A percentile compares a stretch with the other conserved stretches of the same genome.
These are phyloP conservation scores for Ascochyta koolunga DNA, from an alignment of 2,329 filamentous ascomycete genomes.

Conservation along the genomic window DNA sequence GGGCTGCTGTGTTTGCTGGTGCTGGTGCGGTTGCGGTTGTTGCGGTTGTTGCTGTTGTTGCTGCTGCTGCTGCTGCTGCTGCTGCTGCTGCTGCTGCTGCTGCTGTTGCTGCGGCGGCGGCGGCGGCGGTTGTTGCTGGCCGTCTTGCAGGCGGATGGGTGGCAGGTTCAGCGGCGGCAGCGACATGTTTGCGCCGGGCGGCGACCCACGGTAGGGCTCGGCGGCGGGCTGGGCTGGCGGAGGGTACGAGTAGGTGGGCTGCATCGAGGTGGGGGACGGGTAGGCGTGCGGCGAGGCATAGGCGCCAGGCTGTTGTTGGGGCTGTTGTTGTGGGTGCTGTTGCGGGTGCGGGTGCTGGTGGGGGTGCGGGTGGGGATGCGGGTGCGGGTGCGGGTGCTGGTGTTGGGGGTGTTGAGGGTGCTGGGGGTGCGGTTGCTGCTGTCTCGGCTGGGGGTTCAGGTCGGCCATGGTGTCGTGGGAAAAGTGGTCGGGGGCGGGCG, in stretches of 20 bases:
- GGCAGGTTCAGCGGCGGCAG: constrained; percentile 57
- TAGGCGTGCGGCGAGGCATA: constrained; percentile 58
- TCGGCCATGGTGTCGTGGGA: constrained; percentile 44
- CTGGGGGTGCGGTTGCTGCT: constrained; percentile 24
- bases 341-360: constrained; percentile 23
- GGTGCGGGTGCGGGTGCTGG: constrained; percentile 24
- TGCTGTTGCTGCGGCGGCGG: constrained; percentile 40
- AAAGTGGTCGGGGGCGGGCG: constrained; percentile 42
- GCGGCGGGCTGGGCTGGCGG: constrained; percentile 44
- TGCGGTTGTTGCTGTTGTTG: constrained; percentile 56
- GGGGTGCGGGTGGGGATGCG: constrained; percentile 30
- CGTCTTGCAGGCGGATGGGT: constrained; percentile 58
- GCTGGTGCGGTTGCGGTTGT: constrained; percentile 41
- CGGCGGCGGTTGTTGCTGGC: constrained; percentile 45
- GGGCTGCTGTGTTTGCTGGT: constrained; percentile 44
- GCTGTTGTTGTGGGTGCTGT: constrained; percentile 30
- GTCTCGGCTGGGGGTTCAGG: constrained; percentile 39
- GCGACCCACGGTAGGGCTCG: constrained; percentile 56
- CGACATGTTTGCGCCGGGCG: constrained; percentile 52
- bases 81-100: constrained; percentile 36
- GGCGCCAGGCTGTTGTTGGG: constrained; percentile 27
- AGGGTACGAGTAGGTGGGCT: constrained; percentile 57
- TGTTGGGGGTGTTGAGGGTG: constrained; percentile 30
- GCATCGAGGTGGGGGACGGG: constrained; percentile 56
- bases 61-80: constrained; percentile 36